Evolutionary conservation across 2,329 filamentous ascomycete genomes (phyloP), one percentile per base, ranked within the genome.

Genomic region (Fusarium tuaranense): DNA sequence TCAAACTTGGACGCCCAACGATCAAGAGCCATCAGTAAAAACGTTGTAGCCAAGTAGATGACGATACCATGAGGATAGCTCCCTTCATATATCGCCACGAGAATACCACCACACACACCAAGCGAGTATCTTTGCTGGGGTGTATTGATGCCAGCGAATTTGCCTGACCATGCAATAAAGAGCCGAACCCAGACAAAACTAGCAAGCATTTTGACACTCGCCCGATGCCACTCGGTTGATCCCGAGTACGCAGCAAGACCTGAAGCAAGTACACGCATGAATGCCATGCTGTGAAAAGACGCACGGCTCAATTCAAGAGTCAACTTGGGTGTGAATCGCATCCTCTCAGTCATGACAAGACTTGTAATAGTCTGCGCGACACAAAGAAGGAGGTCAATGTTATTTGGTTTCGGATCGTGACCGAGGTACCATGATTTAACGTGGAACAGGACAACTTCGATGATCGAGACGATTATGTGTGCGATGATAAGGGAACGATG

Each of bases 121-220:
- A 9, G 13, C 3, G 39, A 38, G 38, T 39, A 30, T n/a, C 22
- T 20, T 7, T 25, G 27, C 12, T 13, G n/a, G 9, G 10, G 8
- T 10, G 46, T 55, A 27, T 61, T 20, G 14, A 55, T 20, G 13
- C 61, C 61, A 3, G 61, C 46, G 20, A 38, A 22, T n/a, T n/a
- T 65, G 10, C 41, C 44, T 7, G 18, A 25, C 46, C 4, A 41
- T 10, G 3, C 2, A 10, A 44, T 38, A 2, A 65, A 3, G 7
- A 58, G 18, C 14, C 62, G 48, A 13, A 46, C 48, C 62, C 62
- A 65, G n/a, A 65, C 8, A 10, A 65, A 65, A n/a, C 16, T 58
- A 10, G 32, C 18, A 38, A 65, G 48, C 16, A 58, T 20, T 30
- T 65, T 65, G 34, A 65, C n/a, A 38, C 51, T 65, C 34, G 62